Evolutionary conservation across 805 yeast genomes (phyloP).

Genomic region (Hanseniaspora vineae): DNA sequence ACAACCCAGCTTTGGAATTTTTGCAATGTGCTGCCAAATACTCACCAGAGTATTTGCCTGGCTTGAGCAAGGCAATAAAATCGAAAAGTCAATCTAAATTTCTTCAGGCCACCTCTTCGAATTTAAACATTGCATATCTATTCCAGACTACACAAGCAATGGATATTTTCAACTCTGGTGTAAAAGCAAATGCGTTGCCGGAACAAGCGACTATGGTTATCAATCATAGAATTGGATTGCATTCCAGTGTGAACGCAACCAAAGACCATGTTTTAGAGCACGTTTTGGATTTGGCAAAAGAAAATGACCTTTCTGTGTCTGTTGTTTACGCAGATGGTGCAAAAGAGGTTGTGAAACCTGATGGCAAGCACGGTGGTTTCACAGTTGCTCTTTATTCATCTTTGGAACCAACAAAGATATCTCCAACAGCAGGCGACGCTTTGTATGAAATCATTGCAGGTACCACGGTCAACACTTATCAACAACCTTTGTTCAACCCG

Average conservation of each 20-base stretch:
- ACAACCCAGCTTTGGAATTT: slow-evolving; percentile 47
- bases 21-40: slow-evolving; percentile 54
- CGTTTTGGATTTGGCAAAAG: slow-evolving; percentile 6
- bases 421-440: slow-evolving; percentile 29
- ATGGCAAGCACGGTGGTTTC: slow-evolving; percentile 4
- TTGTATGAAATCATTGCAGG: slow-evolving; percentile 48
- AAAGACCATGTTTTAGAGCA: slow-evolving; percentile 23
- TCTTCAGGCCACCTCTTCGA: slow-evolving; percentile 22
- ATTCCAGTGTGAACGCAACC: slow-evolving; percentile 34
- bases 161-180: slow-evolving; percentile 44
- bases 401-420: slow-evolving; percentile 38
- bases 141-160: slow-evolving; percentile 44
- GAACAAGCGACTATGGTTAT: slow-evolving; percentile 33
- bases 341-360: slow-evolving; percentile 1
- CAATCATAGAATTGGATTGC: slow-evolving; percentile 46
- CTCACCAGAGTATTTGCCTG: slow-evolving; percentile 14
- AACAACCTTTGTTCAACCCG: slow-evolving; percentile 27
- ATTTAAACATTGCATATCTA: slow-evolving; percentile 10
- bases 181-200: slow-evolving; percentile 49
- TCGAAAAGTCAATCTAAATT: slow-evolving; percentile 13
- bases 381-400: slow-evolving; percentile 19
- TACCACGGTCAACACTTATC: slow-evolving; percentile 39
- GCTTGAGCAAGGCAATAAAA: slow-evolving; percentile 13
- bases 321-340: slow-evolving; percentile 4
- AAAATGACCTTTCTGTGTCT: slow-evolving; percentile 5